Conservation (phyloP, 306 rosid genomes). For the Malus sylvestris region DNA sequence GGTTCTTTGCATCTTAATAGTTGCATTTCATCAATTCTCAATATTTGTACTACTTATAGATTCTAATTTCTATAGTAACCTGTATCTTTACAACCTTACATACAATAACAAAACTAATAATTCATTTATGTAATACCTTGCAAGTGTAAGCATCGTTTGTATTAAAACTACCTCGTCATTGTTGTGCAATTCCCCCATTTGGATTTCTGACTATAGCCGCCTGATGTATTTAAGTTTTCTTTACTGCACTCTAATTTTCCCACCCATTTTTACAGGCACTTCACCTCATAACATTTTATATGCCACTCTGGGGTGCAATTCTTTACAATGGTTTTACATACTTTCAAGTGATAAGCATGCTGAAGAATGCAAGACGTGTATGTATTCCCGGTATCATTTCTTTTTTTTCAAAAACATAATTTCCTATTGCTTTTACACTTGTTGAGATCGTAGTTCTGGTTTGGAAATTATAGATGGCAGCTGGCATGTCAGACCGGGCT, state of each 20-base stretch:
- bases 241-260: background rate
- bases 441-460: slow-evolving; percentile 18
- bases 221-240: background rate
- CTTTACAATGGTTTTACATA: slow-evolving; percentile 89
- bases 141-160: background rate
- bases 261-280: slow-evolving; percentile 54
- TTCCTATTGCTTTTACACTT: slow-evolving; percentile 10
- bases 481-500: slow-evolving; percentile 72
- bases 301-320: slow-evolving; percentile 99
- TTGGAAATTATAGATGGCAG: slow-evolving; percentile 83
- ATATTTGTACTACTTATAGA: background rate
- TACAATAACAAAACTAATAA: background rate
- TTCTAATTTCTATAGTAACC: background rate
- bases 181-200: background rate
- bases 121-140: background rate
- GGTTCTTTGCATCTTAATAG: background rate
- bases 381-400: slow-evolving; percentile 24
- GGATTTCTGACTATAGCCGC: background rate
- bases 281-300: slow-evolving; percentile 86
- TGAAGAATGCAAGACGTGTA: slow-evolving; percentile 97
- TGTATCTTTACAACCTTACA: background rate
- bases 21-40: background rate
- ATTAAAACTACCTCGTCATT: background rate
- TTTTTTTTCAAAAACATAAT: background rate
- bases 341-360: slow-evolving; percentile 93